A percentile compares a stretch with the other conserved stretches of the same genome.
phyloP scores from a whole-genome alignment of 2,329 filamentous ascomycete genomes.

The Lachnellula occidentalis region DNA sequence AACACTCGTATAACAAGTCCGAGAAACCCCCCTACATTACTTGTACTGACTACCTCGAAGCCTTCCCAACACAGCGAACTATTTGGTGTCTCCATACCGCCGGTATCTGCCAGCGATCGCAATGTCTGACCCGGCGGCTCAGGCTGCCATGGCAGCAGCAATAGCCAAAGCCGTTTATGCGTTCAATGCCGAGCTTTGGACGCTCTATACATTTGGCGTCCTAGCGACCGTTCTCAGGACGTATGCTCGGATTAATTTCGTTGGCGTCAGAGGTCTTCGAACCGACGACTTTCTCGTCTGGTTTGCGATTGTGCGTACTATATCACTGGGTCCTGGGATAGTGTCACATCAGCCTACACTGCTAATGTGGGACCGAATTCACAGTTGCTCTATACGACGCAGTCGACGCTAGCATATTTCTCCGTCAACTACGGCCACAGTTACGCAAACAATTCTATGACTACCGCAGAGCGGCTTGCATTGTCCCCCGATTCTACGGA shows the following conservation, averaged over 20 bases:
- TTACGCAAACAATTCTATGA: slow-evolving; percentile 54
- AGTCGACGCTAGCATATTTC: slow-evolving; percentile 44
- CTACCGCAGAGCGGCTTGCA: slow-evolving; percentile 40
- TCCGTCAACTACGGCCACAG: slow-evolving; percentile 45
- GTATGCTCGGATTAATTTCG: slow-evolving; percentile 41
- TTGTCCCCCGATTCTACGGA: slow-evolving; percentile 41
- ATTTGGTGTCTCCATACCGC: no score
- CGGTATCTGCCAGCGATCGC: neutral
- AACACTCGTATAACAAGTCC: no score
- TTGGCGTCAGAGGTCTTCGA: slow-evolving; percentile 46
- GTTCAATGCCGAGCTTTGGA: slow-evolving; percentile 43
- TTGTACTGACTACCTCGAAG: no score
- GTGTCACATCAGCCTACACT: neutral
- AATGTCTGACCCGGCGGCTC: slow-evolving; percentile 11
- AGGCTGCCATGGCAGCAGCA: slow-evolving; percentile 10
- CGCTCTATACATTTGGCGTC: slow-evolving; percentile 45
- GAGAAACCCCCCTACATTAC: no score
- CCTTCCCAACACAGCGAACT: no score
- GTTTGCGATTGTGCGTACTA: slow-evolving; percentile 44
- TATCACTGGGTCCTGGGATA: slow-evolving; percentile 1
- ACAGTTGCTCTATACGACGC: slow-evolving; percentile 45
- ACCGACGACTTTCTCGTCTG: slow-evolving; percentile 56
- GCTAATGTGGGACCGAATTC: neutral
- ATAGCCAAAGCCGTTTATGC: slow-evolving; percentile 8
- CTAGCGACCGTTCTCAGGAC: slow-evolving; percentile 46